Evolutionary conservation across 1,284 basidiomycete genomes (phyloP), one percentile per base, ranked within the genome.

Genomic region (Naganishia albida): DNA sequence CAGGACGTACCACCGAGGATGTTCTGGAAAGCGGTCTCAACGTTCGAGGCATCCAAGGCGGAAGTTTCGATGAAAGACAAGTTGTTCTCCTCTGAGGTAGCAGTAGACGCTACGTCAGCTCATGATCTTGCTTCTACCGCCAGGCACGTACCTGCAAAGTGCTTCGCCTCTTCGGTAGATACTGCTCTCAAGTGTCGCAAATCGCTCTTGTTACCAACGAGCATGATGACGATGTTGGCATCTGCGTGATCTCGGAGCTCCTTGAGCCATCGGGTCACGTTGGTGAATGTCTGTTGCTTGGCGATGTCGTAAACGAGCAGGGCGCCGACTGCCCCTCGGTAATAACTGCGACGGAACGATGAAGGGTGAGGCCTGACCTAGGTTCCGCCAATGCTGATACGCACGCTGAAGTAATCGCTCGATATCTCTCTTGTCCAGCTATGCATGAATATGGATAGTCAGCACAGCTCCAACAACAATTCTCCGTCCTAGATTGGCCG

Each of bases 401-500:
- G 80, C 65, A 92, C 89, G 91, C 91, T 73, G 95, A 95, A 59
- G 95, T 99, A 80, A 99, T 99, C 67, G 96, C 95, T 68, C 95
- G 88, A 83, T 99, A 99, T 73, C 95, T 90, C 81, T 98, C 95
- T 82, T 98, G 95, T 46, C 96, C 95, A 76, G 96, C 95, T 91
- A 74, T 51, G 48, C 39, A 57, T 38, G n/a, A 20, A 30, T 26
- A 54, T 16, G 13, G 7, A 34, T 59, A 8, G 38, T 54, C 34
- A 34, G 34, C 34, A 34, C 6, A 6, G 34, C 10, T 34, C 34
- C 4, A 34, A 34, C 34, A 34, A 34, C 6, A 34, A 34, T 34
- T 10, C 34, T 6, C 34, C 34, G 4, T 34, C 34, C 34, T 34
- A n/a, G n/a, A n/a, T n/a, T n/a, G n/a, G n/a, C n/a, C n/a, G n/a